Base-by-base conservation (phyloP, 768 basidiomycete species). In the Russula olivacea region DNA sequence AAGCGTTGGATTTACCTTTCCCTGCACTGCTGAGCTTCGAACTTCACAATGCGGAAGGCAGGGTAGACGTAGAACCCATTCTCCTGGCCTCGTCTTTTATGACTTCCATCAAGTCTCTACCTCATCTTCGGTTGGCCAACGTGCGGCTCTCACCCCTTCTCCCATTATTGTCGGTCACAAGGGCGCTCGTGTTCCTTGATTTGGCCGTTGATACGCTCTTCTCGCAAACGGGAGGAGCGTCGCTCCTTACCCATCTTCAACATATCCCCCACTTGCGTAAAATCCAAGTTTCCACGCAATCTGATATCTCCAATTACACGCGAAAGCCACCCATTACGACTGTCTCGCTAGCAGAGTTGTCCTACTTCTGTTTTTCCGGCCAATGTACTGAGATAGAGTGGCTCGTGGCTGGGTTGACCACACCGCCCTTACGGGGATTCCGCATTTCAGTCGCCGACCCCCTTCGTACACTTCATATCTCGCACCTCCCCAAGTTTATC, bases 401-500 rank as follows among this genome's bases (percentile, higher is more conserved):
- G 34, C 38, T 61, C 10, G 8, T 55, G 4, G 53, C 28, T 23
- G 28, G 28, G 14, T 32, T 61, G 21, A 14, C 21, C 10, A 12
- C 45, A n/a, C 45, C 45, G 12, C 14, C 45, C 21, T 12, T 47
- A 23, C 45, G 12, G 34, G 7, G 15, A 17, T n/a, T 58, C 25
- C 1, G 47, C 3, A 9, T 52, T 6, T 4, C 40, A 3, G 7
- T n/a, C 15, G 2, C 2, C 8, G n/a, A 23, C 4, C 1, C 4
- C 11, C 4, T 1, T 47, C n/a, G 1, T 12, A 11, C 4, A 23
- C 12, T 25, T n/a, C 14, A 19, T 17, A 11, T 40, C 15, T 36
- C 51, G 0, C 41, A 40, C 15, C 43, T 63, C 25, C 38, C 41
- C n/a, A 28, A 19, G 23, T 58, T 63, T 9, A 36, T 58, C 43